phyloP scores from a whole-genome alignment of 2,329 filamentous ascomycete species.

The Penicillium olsonii region DNA sequence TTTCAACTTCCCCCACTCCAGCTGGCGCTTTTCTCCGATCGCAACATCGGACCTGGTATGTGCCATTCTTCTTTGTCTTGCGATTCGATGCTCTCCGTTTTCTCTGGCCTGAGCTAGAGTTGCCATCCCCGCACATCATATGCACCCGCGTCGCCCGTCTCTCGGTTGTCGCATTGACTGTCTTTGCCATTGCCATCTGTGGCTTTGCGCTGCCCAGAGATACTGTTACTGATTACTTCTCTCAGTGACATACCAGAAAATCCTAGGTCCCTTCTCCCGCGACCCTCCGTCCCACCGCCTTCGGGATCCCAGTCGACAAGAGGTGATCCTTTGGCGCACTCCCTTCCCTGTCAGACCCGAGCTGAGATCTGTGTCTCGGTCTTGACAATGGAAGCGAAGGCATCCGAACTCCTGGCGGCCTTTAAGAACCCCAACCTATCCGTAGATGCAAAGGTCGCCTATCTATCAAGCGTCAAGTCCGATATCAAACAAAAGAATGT shows the following conservation, averaged over 20 bases:
- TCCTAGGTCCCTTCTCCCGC: background rate
- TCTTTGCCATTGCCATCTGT: background rate
- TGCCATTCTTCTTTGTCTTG: background rate
- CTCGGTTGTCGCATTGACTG: background rate
- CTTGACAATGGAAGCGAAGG: conserved; percentile 58
- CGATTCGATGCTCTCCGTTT: background rate
- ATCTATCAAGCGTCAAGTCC: conserved; percentile 76
- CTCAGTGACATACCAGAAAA: background rate
- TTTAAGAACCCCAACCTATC: conserved; percentile 65
- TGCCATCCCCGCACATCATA: background rate
- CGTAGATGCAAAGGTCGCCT: conserved; percentile 69
- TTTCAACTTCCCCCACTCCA: conserved; percentile 27
- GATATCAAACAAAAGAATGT: conserved; percentile 92
- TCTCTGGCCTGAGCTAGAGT: background rate
- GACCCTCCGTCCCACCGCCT: background rate
- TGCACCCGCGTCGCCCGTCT: background rate
- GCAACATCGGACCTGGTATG: conserved; percentile 1
- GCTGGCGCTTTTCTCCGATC: conserved; percentile 5
- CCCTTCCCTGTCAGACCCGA: conserved; percentile 14
- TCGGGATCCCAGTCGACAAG: conserved; percentile 3
- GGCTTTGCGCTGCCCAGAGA: background rate
- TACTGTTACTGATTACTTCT: background rate
- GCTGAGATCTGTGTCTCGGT: conserved; percentile 8
- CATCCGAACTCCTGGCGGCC: conserved; percentile 53
- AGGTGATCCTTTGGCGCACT: conserved; percentile 19